Conservation (phyloP, 345 rosid genomes). For the Populus simonii region DNA sequence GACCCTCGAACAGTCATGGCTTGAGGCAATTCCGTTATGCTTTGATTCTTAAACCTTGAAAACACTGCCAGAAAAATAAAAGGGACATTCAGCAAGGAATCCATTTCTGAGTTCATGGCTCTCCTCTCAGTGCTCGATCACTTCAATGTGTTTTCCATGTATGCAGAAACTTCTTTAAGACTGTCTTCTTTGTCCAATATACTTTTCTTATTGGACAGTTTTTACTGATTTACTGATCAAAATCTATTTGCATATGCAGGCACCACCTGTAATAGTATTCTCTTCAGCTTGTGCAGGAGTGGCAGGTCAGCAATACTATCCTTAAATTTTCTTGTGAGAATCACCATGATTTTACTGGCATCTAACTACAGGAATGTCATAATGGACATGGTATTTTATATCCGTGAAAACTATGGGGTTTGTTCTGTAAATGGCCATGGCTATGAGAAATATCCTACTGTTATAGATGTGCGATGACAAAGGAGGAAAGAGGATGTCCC, state of each 20-base stretch:
- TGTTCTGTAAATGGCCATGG: not conserved
- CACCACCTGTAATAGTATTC: conserved; percentile 90
- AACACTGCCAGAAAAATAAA: not conserved
- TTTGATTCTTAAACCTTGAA: not conserved
- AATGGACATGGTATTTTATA: not conserved
- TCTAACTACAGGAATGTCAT: not conserved
- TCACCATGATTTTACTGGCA: not conserved
- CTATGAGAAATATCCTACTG: not conserved
- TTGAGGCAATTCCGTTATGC: not conserved
- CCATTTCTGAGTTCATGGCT: not conserved
- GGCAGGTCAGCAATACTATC: conserved; percentile 49
- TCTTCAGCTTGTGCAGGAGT: conserved; percentile 90
- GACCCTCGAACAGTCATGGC: not conserved
- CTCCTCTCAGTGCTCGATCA: not conserved
- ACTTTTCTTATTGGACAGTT: not conserved
- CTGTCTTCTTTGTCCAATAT: not conserved
- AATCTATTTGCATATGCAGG: conserved; percentile 46
- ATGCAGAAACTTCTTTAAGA: not conserved
- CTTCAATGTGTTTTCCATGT: not conserved
- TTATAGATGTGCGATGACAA: not conserved
- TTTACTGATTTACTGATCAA: not conserved
- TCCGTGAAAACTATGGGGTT: not conserved
- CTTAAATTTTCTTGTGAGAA: not conserved
- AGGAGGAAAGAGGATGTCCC: not conserved
- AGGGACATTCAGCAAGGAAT: not conserved